These are phyloP conservation scores for Collariella sp. DNA, from an alignment of 495 filamentous ascomycete genomes.

Conservation along the genomic window DNA sequence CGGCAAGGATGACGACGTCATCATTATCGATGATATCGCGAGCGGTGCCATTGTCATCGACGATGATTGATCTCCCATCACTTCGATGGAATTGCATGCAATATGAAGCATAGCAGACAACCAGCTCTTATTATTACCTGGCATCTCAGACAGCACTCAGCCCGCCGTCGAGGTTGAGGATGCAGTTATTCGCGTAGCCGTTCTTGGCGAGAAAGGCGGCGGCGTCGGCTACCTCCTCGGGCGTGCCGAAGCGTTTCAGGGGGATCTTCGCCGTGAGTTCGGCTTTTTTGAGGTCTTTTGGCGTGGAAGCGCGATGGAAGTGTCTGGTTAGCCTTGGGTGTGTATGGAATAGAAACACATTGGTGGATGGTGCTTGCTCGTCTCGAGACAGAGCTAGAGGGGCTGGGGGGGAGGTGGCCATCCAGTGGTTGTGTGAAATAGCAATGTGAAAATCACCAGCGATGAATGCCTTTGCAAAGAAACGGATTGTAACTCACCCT, in stretches of 20 bases:
- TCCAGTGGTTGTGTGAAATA: neutral
- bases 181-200: slow-evolving; percentile 73
- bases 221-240: slow-evolving; percentile 70
- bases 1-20: slow-evolving; percentile 40
- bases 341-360: neutral
- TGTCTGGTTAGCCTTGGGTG: slow-evolving; percentile 3
- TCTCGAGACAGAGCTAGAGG: too few species aligned
- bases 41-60: slow-evolving; percentile 65
- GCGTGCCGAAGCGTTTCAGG: slow-evolving; percentile 56
- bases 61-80: slow-evolving; percentile 43
- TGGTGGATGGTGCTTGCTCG: neutral
- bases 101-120: slow-evolving; percentile 32
- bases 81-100: too few species aligned
- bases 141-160: slow-evolving; percentile 40
- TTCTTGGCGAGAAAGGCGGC: slow-evolving; percentile 70
- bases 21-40: slow-evolving; percentile 48
- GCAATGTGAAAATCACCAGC: neutral
- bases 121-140: slow-evolving; percentile 14
- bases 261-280: slow-evolving; percentile 45
- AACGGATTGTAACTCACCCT: slow-evolving; percentile 41
- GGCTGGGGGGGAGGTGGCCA: neutral
- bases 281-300: slow-evolving; percentile 10
- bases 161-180: slow-evolving; percentile 80
- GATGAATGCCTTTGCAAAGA: neutral
- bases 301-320: neutral